Conservation (phyloP, 768 basidiomycete genomes). For the Trametes meyenii region DNA sequence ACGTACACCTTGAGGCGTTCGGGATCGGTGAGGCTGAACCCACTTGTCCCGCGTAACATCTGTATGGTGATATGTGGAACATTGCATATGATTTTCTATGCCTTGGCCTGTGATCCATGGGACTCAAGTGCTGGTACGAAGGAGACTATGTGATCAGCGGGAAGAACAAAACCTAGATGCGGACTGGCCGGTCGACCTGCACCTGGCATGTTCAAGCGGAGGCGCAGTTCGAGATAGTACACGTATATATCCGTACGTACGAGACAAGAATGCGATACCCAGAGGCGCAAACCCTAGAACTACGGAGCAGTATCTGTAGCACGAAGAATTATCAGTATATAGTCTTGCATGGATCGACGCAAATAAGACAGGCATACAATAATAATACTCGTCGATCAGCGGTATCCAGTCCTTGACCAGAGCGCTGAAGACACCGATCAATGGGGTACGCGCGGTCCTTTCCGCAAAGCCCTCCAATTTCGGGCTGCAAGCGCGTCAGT, state of each 20-base stretch:
- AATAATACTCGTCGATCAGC: conserved; percentile 87
- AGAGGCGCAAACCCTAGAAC: conserved; percentile 19
- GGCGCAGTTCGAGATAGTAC: conserved; percentile 10
- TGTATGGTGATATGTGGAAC: too few species aligned
- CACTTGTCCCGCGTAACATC: too few species aligned
- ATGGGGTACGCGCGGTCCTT: conserved; percentile 54
- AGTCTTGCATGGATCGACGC: not conserved
- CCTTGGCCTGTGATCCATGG: too few species aligned
- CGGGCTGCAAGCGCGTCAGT: conserved; percentile 51
- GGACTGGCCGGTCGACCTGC: too few species aligned
- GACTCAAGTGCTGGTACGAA: too few species aligned
- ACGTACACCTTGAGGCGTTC: not conserved
- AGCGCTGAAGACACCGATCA: conserved; percentile 69
- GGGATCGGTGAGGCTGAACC: too few species aligned
- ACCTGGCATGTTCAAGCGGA: not conserved
- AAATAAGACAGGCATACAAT: conserved; percentile 60
- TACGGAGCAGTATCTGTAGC: conserved; percentile 49
- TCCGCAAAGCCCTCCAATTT: conserved; percentile 70
- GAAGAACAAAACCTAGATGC: too few species aligned
- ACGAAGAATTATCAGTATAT: not conserved
- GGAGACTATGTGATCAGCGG: too few species aligned
- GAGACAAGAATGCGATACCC: conserved; percentile 8
- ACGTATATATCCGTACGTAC: conserved; percentile 21
- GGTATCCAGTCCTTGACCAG: conserved; percentile 86
- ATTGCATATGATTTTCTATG: not conserved